These are phyloP conservation scores for Euphrasia confusa DNA, from an alignment of 257 asterid species.

Conservation along the genomic window DNA sequence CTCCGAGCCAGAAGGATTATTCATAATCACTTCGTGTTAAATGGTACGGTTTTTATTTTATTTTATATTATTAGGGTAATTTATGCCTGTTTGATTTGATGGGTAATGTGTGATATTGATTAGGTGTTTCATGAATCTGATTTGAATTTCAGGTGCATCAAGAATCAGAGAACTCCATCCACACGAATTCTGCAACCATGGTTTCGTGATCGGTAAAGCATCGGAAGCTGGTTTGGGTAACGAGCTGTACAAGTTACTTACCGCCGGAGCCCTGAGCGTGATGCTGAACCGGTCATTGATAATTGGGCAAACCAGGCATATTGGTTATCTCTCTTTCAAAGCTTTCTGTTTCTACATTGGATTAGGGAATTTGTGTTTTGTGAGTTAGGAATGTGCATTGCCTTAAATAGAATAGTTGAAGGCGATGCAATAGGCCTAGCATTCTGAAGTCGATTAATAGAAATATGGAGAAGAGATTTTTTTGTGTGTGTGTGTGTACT, in stretches of 20 bases:
- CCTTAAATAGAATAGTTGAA: slow-evolving; percentile 1
- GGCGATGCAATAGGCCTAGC: slow-evolving; percentile 4
- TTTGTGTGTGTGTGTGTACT: neutral
- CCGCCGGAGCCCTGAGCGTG: slow-evolving; percentile 92
- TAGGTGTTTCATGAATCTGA: neutral
- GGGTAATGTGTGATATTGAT: slow-evolving; percentile 11
- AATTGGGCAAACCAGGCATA: slow-evolving; percentile 99
- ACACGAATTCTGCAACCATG: slow-evolving; percentile 80
- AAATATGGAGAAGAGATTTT: neutral
- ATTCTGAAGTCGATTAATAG: slow-evolving; percentile 9
- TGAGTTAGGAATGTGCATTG: no score
- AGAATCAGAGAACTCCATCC: slow-evolving; percentile 66
- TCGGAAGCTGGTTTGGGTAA: slow-evolving; percentile 99
- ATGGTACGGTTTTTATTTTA: slow-evolving; percentile 38
- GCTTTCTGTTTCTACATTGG: slow-evolving; percentile 53
- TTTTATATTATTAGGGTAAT: neutral
- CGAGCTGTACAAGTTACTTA: slow-evolving; percentile 87
- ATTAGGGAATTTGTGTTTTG: slow-evolving; percentile 24
- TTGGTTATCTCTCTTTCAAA: slow-evolving; percentile 95
- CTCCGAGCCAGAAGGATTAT: slow-evolving; percentile 57
- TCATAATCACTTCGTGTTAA: slow-evolving; percentile 51
- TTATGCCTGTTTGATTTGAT: neutral
- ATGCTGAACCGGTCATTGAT: slow-evolving; percentile 98
- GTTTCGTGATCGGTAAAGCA: slow-evolving; percentile 89
- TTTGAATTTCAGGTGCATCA: slow-evolving; percentile 58